These are phyloP conservation scores for Priceomyces haplophilus DNA, from an alignment of 805 yeast genomes.

Conservation along the genomic window DNA sequence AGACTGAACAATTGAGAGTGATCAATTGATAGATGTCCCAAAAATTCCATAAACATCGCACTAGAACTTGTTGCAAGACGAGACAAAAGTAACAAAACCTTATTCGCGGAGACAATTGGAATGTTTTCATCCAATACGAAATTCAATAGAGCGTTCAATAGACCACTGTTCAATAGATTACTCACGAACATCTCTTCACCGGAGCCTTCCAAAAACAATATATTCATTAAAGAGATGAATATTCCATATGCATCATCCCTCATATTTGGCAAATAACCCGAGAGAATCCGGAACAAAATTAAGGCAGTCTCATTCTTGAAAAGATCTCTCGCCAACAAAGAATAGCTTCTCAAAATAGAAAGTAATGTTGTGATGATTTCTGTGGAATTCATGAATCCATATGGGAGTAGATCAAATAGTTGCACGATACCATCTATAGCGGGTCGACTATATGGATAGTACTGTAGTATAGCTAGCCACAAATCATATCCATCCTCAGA, in stretches of 20 bases:
- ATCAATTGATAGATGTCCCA: conserved; percentile 28
- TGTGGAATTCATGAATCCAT: conserved; percentile 66
- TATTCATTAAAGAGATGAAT: conserved; percentile 53
- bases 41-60: conserved; percentile 30
- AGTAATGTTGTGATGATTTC: conserved; percentile 67
- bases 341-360: conserved; percentile 61
- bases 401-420: conserved; percentile 49
- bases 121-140: conserved; percentile 44
- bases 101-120: conserved; percentile 38
- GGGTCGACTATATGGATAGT: conserved; percentile 41
- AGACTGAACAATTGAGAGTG: conserved; percentile 20
- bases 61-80: conserved; percentile 36
- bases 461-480: conserved; percentile 70
- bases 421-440: conserved; percentile 40
- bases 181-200: conserved; percentile 24
- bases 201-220: conserved; percentile 36
- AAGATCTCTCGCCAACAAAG: conserved; percentile 44
- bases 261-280: conserved; percentile 55
- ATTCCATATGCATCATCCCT: conserved; percentile 68
- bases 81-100: conserved; percentile 34
- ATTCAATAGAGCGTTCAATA: conserved; percentile 40
- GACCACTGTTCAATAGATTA: conserved; percentile 41
- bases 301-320: conserved; percentile 36
- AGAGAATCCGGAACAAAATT: conserved; percentile 47
- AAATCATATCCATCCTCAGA: conserved; percentile 86